Conservation (phyloP, 2,329 filamentous ascomycete species). For the Dothistroma pini region DNA sequence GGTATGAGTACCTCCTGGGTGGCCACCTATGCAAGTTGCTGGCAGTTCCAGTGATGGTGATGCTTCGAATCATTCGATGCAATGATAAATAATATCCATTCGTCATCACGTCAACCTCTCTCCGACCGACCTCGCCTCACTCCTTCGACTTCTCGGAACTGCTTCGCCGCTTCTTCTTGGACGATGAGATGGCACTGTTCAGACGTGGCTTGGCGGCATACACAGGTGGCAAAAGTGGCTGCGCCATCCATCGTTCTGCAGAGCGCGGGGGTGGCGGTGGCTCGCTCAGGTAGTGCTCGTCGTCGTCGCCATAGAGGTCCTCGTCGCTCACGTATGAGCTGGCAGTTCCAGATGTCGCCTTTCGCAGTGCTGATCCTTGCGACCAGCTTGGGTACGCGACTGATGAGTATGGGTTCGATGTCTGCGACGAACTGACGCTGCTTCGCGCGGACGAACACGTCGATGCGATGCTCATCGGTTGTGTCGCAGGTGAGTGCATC, state of each 20-base stretch:
- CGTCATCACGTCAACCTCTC: not conserved
- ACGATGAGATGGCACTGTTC: conserved; percentile 16
- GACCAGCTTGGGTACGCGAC: conserved; percentile 21
- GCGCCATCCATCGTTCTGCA: conserved; percentile 34
- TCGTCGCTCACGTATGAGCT: conserved; percentile 38
- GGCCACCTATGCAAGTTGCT: not conserved
- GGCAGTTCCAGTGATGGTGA: not conserved
- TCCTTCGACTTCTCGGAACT: conserved; percentile 20
- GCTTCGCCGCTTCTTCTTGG: conserved; percentile 22
- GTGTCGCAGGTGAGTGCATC: conserved; percentile 12
- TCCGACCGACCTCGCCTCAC: conserved; percentile 6
- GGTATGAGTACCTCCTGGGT: not conserved
- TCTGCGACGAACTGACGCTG: conserved; percentile 15
- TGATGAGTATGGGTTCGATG: conserved; percentile 20
- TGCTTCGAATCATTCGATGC: not conserved
- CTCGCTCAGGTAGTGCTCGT: conserved; percentile 32
- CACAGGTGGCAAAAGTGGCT: conserved; percentile 31
- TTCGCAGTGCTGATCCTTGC: conserved; percentile 16
- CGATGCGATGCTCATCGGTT: conserved; percentile 19
- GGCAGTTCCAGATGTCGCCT: conserved; percentile 20
- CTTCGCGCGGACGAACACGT: conserved; percentile 14
- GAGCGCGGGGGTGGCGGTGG: conserved; percentile 34
- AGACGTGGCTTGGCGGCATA: conserved; percentile 20
- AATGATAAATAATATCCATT: not conserved
- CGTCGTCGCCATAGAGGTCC: conserved; percentile 37